Conservation (phyloP, 352 stramenopile genomes). For the Ochromonadaceae sp. region DNA sequence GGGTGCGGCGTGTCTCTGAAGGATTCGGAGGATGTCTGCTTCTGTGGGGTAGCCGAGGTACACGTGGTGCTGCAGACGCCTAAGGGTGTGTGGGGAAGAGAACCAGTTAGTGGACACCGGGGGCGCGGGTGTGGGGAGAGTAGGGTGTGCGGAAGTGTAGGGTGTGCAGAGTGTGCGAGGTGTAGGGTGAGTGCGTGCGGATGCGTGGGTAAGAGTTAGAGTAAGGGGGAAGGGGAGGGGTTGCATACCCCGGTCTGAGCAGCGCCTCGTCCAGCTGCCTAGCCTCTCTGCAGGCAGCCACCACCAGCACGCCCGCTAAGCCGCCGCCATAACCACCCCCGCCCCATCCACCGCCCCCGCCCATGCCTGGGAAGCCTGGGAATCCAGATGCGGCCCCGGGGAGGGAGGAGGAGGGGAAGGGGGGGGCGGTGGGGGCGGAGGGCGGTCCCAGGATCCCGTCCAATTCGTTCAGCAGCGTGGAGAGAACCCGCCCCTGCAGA, state of each 20-base stretch:
- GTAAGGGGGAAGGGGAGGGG: neutral
- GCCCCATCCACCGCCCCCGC: no score
- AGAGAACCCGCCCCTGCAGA: slow-evolving; percentile 2
- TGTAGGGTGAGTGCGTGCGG: no score
- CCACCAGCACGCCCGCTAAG: neutral
- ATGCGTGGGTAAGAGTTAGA: no score
- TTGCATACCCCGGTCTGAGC: slow-evolving; percentile 4
- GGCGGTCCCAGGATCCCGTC: slow-evolving; percentile 1
- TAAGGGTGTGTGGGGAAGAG: neutral
- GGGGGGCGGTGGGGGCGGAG: neutral
- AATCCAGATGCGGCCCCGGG: no score
- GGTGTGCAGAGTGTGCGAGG: no score
- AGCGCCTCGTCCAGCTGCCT: slow-evolving; percentile 6
- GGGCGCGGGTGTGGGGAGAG: no score
- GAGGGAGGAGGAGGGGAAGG: neutral
- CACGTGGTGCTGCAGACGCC: slow-evolving; percentile 2
- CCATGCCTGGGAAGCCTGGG: no score
- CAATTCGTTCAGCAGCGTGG: slow-evolving; percentile 20
- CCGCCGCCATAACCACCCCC: no score
- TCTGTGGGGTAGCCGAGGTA: neutral
- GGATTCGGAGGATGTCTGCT: neutral
- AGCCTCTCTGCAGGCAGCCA: neutral
- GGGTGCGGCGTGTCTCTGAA: no score
- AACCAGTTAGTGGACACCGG: neutral
- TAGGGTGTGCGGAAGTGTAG: no score